Conservation (phyloP, 306 rosid species). For the Astragalus glycyphyllos region DNA sequence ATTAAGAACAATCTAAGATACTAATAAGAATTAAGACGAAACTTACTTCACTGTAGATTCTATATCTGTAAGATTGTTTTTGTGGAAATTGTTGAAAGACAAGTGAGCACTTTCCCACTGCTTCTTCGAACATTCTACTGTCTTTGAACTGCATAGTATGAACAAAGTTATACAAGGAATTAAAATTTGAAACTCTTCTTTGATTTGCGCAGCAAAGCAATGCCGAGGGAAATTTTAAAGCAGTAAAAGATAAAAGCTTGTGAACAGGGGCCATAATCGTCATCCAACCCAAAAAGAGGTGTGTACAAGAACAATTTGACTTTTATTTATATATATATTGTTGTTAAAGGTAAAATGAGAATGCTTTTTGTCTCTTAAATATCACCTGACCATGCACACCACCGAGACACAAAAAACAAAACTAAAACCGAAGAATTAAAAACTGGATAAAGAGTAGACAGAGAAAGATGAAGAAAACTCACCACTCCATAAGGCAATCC, state of each 20-base stretch:
- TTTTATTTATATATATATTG: background rate
- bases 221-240: constrained; percentile 18
- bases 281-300: constrained; percentile 25
- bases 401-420: background rate
- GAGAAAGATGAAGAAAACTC: constrained; percentile 33
- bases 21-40: constrained; percentile 26
- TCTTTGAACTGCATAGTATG: constrained; percentile 68
- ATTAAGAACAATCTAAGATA: constrained; percentile 2
- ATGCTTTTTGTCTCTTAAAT: no score
- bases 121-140: constrained; percentile 54
- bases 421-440: background rate
- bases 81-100: constrained; percentile 53
- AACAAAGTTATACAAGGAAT: background rate
- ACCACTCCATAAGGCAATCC: constrained; percentile 70
- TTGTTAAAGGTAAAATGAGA: background rate
- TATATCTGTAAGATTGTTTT: constrained; percentile 56
- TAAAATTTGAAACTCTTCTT: background rate
- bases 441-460: background rate
- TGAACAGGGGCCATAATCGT: background rate
- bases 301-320: background rate
- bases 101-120: constrained; percentile 72
- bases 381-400: background rate
- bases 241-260: background rate
- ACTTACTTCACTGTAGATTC: constrained; percentile 73
- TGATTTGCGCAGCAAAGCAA: background rate